Evolutionary conservation across 1,139 yeast genomes (phyloP), one percentile per base, ranked within the genome.

Genomic region (Sugiyamaella sp.): DNA sequence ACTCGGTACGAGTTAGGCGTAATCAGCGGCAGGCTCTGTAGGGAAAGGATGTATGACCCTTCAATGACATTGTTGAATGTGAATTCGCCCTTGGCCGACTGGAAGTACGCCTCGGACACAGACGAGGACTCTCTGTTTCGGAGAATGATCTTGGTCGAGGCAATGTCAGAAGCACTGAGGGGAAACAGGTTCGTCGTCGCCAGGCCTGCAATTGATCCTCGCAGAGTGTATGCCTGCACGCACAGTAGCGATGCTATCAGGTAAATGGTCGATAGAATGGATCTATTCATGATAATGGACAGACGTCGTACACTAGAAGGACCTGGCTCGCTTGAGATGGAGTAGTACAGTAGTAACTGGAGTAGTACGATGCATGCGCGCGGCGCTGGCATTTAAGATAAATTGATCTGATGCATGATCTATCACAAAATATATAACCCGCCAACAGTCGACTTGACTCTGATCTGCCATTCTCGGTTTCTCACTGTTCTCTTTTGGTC

Each of bases 21-120:
- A 12, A 52, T 21, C 35, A 60, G 48, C 19, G 63, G 52, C 16
- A 61, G 44, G 21, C 65, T 56, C 42, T 59, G 58, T 38, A 65
- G 52, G 24, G 50, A 41, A 14, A 68, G 57, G 52, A 60, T 51
- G 52, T 66, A 67, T 5, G 64, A 51, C 6, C 72, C 73, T 21
- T 57, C 63, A 16, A 59, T 27, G 17, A 69, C 59, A 35, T 66
- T 65, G 19, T 55, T 51, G 54, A 69, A 66, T 25, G 54, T 56
- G 57, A 69, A 69, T 9, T 54, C 53, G 21, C 69, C 67, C 17
- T 58, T 51, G 17, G 38, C 39, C 19, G 33, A 16, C 2, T 20
- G 21, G 16, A 46, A 32, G n/a, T 47, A 46, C 2, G 50, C 35
- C 19, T 46, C 50, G 16, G 50, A 38, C 8, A 39, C 24, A 9